Percentiles rank a stretch among this genome's conserved stretches.
Evolutionary conservation across 1,284 basidiomycete genomes (phyloP).

Genomic region (Macrocybe sp.): DNA sequence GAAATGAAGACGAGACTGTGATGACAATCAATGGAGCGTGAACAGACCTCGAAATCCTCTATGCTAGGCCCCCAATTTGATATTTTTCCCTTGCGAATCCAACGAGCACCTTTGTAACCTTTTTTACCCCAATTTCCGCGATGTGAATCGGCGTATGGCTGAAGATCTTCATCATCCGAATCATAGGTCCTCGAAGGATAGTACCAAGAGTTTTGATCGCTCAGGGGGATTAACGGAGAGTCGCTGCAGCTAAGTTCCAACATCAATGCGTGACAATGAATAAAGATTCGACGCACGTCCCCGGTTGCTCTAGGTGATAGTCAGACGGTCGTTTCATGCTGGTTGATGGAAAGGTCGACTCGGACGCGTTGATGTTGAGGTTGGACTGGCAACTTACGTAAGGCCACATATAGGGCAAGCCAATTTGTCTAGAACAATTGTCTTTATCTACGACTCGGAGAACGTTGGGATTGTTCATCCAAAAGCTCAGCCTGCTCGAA

Average conservation of each 20-base stretch:
- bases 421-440: background rate
- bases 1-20: slow-evolving; percentile 7
- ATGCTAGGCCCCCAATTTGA: slow-evolving; percentile 72
- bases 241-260: no score
- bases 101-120: slow-evolving; percentile 59
- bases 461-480: slow-evolving; percentile 42
- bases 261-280: no score
- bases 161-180: slow-evolving; percentile 53
- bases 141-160: slow-evolving; percentile 30
- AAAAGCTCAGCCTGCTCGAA: slow-evolving; percentile 66
- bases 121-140: slow-evolving; percentile 81
- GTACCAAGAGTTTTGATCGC: slow-evolving; percentile 73
- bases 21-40: slow-evolving; percentile 9
- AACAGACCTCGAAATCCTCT: slow-evolving; percentile 76
- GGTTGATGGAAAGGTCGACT: slow-evolving; percentile 3
- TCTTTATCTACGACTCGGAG: slow-evolving; percentile 1
- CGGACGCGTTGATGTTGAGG: background rate
- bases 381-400: no score
- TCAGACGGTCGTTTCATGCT: slow-evolving; percentile 5
- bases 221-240: slow-evolving; percentile 38
- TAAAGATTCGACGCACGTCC: slow-evolving; percentile 16
- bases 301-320: slow-evolving; percentile 24
- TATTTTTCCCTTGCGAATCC: slow-evolving; percentile 74
- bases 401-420: no score
- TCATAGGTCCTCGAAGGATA: slow-evolving; percentile 67